A percentile compares a stretch with the other conserved stretches of the same genome.
Evolutionary conservation across 768 basidiomycete genomes (phyloP).

Genomic region (Paxillus ammoniavirescens): DNA sequence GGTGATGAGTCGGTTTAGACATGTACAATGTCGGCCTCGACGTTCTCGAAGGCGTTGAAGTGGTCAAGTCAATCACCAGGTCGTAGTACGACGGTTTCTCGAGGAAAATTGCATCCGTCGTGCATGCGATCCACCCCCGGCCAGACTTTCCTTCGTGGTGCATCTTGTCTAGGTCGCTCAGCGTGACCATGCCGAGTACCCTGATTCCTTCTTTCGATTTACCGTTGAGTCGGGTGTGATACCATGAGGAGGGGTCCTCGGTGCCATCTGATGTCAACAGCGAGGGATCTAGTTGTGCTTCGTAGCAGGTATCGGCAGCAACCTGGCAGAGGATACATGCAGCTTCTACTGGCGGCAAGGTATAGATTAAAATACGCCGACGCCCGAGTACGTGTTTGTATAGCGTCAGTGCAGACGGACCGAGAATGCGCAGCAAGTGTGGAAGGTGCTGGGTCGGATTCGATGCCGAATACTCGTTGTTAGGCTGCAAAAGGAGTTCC

Average conservation of each 20-base stretch:
- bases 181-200: slow-evolving; percentile 78
- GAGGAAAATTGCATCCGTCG: slow-evolving; percentile 82
- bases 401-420: slow-evolving; percentile 73
- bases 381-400: slow-evolving; percentile 79
- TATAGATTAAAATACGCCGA: slow-evolving; percentile 75
- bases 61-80: slow-evolving; percentile 76
- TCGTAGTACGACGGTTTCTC: slow-evolving; percentile 81
- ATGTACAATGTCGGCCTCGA: slow-evolving; percentile 67
- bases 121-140: slow-evolving; percentile 83
- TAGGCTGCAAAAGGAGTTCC: slow-evolving; percentile 21
- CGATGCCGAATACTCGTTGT: slow-evolving; percentile 21
- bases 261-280: slow-evolving; percentile 19
- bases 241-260: slow-evolving; percentile 30
- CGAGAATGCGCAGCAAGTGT: slow-evolving; percentile 72
- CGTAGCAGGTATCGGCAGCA: slow-evolving; percentile 64
- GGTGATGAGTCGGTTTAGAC: slow-evolving; percentile 44
- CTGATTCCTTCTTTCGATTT: slow-evolving; percentile 52
- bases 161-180: slow-evolving; percentile 68
- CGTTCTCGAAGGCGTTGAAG: slow-evolving; percentile 56
- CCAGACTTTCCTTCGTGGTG: slow-evolving; percentile 55
- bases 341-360: slow-evolving; percentile 74
- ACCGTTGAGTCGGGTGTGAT: slow-evolving; percentile 32
- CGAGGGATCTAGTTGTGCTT: slow-evolving; percentile 34
- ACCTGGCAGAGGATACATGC: slow-evolving; percentile 68
- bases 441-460: slow-evolving; percentile 72